Conservation (phyloP, 805 yeast species). For the Candida sithepensis region DNA sequence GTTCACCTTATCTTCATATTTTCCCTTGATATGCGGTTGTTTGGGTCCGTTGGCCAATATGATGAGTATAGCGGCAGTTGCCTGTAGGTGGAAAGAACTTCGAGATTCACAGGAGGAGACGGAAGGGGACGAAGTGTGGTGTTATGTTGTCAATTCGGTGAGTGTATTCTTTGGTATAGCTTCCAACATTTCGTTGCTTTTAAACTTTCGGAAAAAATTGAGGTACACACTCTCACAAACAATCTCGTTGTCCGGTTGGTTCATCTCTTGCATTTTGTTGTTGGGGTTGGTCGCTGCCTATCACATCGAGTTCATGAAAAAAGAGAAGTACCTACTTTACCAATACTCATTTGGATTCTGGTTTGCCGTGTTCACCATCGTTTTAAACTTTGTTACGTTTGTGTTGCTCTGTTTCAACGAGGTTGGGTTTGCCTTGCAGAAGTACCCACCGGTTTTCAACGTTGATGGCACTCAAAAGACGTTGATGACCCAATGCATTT, state of each 20-base stretch:
- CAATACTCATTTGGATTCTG: conserved; percentile 65
- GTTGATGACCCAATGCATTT: conserved; percentile 67
- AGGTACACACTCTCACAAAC: conserved; percentile 59
- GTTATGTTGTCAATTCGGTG: conserved; percentile 55
- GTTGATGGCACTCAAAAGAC: conserved; percentile 64
- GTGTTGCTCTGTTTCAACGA: conserved; percentile 52
- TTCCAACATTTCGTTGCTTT: conserved; percentile 65
- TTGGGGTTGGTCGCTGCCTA: conserved; percentile 42
- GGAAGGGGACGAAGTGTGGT: conserved; percentile 37
- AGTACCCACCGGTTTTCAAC: conserved; percentile 71
- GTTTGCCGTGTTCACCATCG: conserved; percentile 67
- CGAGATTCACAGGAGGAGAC: conserved; percentile 14
- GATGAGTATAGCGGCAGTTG: conserved; percentile 66
- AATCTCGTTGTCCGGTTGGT: conserved; percentile 63
- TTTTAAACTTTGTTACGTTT: conserved; percentile 58
- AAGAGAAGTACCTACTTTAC: conserved; percentile 16
- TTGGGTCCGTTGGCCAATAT: conserved; percentile 76
- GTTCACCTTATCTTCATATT: conserved; percentile 63
- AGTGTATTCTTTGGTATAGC: conserved; percentile 61
- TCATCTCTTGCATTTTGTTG: conserved; percentile 52
- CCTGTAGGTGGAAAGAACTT: conserved; percentile 57
- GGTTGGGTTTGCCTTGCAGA: conserved; percentile 52
- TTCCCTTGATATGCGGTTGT: conserved; percentile 76
- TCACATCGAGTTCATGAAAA: conserved; percentile 19
- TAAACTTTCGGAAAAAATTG: conserved; percentile 62